Evolutionary conservation across 371 early-diverging fungal species (phyloP), one percentile per base, ranked within the genome.

Genomic region (Actinomortierella wolfii): DNA sequence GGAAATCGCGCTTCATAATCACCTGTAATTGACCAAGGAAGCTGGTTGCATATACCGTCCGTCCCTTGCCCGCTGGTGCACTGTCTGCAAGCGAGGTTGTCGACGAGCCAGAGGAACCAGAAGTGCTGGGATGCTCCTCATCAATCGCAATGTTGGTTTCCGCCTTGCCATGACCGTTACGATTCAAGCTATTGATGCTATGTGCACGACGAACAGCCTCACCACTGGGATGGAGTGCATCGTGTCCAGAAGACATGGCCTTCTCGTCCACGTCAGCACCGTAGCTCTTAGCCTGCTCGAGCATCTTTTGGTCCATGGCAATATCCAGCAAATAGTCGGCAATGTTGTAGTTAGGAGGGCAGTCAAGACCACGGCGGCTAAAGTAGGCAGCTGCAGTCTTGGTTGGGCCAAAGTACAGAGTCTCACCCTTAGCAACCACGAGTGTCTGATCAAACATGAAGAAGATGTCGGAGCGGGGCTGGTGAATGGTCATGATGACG

Each of bases 261-360:
- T 68, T 61, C 14, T 68, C 68, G 18, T 49, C 44, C 9, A 43
- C 46, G 13, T 34, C 21, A 1, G n/a, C 51, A 4, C 44, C 45
- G n/a, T 25, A 61, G 34, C 21, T 45, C 54, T 26, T 69, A 34
- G 64, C 59, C 46, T 44, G 45, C 8, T 26, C 41, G 0, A 64
- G 42, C 21, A 70, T 25, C 17, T 58, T 56, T 23, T 64, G 48
- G 47, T 71, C 56, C 71, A 61, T 71, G 0, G 71, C 71, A 44
- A 71, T 65, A 45, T 85, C 83, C 60, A 85, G 55, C 57, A 86
- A 45, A 64, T 82, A 80, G 56, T 89, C 89, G 0, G 89, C 89
- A 44, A 87, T 80, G 57, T 89, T 89, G 66, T 82, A 86, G 49
- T 79, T 81, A 21, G 64, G 51, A 11, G 88, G 89, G 73, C 87